These are phyloP conservation scores for Atkinsonella hypoxylon DNA, from an alignment of 2,329 filamentous ascomycete genomes.

Conservation along the genomic window DNA sequence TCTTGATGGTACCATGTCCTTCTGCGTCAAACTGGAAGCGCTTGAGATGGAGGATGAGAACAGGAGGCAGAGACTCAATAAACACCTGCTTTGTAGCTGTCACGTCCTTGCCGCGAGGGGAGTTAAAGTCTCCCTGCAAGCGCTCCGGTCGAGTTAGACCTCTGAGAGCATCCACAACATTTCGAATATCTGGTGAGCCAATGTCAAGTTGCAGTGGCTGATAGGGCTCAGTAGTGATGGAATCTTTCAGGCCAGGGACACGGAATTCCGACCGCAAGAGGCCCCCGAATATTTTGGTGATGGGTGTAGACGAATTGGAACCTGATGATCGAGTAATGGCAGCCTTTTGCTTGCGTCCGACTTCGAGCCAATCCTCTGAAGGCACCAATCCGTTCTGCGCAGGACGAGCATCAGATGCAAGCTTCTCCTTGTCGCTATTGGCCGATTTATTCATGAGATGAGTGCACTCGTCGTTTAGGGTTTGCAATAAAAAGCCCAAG, in stretches of 20 bases:
- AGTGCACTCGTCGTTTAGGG: constrained; percentile 84
- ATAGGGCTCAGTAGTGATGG: constrained; percentile 85
- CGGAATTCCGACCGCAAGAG: constrained; percentile 81
- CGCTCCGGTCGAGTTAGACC: constrained; percentile 74
- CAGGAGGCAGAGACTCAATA: constrained; percentile 81
- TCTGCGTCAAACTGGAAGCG: constrained; percentile 91
- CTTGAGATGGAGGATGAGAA: constrained; percentile 90
- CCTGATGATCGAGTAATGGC: constrained; percentile 81
- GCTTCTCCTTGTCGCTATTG: constrained; percentile 31
- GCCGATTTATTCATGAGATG: constrained; percentile 45
- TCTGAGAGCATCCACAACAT: constrained; percentile 83
- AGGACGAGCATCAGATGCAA: constrained; percentile 18
- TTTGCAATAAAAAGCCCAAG: constrained; percentile 81
- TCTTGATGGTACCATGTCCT: constrained; percentile 76
- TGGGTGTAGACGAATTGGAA: constrained; percentile 60
- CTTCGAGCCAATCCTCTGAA: constrained; percentile 67
- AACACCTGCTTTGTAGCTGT: constrained; percentile 87
- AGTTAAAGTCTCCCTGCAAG: constrained; percentile 74
- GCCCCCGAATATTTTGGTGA: constrained; percentile 91
- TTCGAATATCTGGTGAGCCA: constrained; percentile 71
- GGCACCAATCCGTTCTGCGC: constrained; percentile 19
- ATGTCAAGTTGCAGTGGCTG: constrained; percentile 94
- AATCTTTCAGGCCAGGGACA: constrained; percentile 77
- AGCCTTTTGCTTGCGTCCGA: constrained; percentile 81
- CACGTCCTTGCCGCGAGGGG: constrained; percentile 62